Base-by-base conservation (phyloP, 345 rosid species). In the Eucalyptus virginea region DNA sequence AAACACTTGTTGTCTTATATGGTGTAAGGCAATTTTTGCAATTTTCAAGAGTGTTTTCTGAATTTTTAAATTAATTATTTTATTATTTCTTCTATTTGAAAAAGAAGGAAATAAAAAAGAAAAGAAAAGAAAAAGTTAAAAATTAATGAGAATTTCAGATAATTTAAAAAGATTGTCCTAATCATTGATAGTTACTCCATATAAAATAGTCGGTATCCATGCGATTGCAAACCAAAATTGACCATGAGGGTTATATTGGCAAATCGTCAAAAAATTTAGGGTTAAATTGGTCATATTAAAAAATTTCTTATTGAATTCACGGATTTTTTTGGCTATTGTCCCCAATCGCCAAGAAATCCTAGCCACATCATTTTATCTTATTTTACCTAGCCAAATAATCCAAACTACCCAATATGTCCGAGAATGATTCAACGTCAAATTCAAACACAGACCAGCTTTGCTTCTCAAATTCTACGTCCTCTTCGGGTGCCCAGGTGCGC, bases 181-280 rank as follows among this genome's bases (percentile, higher is more conserved):
- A 56, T 26, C 16, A 60, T 12, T 12, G n/a, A 11, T 26, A 28
- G 32, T 28, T 12, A 26, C 16, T 13, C n/a, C 67, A 52, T 2
- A 12, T 12, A 0, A 28, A 8, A 26, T 2, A 1, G 17, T 60
- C 0, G 17, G n/a, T 1, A 28, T 26, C n/a, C 8, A 60, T 3
- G 2, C 1, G 1, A 26, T 60, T 60, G 1, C 16, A 6, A 28
- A 28, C 32, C 0, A 28, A 60, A 28, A 60, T 60, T 12, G 16
- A 30, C 1, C 67, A 26, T 6, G 8, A 60, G 2, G 16, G 15
- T 30, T 60, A 60, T 60, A 60, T 21, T 23, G 28, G 19, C 12
- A 9, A 56, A 56, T 56, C 13, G 28, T 0, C 1, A 28, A 60
- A 60, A 60, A 28, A 26, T 0, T 60, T 26, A 6, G 0, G 32